Evolutionary conservation across 495 filamentous ascomycete genomes (phyloP), one percentile per base, ranked within the genome.

Genomic region (Neurospora terricola): DNA sequence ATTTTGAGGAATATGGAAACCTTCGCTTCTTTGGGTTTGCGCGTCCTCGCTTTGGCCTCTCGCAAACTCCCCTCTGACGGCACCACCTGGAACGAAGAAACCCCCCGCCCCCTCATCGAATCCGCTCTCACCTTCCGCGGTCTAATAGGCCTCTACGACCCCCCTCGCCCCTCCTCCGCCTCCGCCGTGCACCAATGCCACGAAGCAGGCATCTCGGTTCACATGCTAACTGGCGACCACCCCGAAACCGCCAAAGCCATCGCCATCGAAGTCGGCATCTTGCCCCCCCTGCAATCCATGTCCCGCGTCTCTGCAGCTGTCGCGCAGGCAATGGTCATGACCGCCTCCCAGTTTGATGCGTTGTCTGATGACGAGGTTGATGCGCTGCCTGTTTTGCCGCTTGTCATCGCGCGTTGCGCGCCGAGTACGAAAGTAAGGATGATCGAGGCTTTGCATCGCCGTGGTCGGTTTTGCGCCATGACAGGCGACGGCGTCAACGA

Each of bases 401-500:
- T 90, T 3, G 90, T 92, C 0, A 86, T 91, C 69, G 90, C 90
- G 4, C 86, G 90, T 39, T 91, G 90, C 42, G 86, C 87, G 0
- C 90, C 90, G 0, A 82, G 87, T 74, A 91, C 90, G 5, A 92
- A 92, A 81, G 87, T 87, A 0, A 85, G 87, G 42, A 90, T 92
- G 86, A 90, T 93, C 71, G 88, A 90, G 69, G 88, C 90, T 5
- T 83, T 93, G 7, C 89, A 90, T 72, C 86, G 90, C 36, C 86
- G 91, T 0, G 83, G 83, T 5, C 78, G 79, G 38, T 91, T 85
- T 72, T 86, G 85, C 77, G 87, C 86, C 43, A 90, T 90, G 87
- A 90, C 87, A 8, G 88, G 92, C 11, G 93, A 96, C 76, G 93
- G 93, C 18, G 93, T 96, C 40, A 96, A 96, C 75, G 93, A 96